Evolutionary conservation across 495 filamentous ascomycete species (phyloP).

Genomic region (Daldinia vernicosa): DNA sequence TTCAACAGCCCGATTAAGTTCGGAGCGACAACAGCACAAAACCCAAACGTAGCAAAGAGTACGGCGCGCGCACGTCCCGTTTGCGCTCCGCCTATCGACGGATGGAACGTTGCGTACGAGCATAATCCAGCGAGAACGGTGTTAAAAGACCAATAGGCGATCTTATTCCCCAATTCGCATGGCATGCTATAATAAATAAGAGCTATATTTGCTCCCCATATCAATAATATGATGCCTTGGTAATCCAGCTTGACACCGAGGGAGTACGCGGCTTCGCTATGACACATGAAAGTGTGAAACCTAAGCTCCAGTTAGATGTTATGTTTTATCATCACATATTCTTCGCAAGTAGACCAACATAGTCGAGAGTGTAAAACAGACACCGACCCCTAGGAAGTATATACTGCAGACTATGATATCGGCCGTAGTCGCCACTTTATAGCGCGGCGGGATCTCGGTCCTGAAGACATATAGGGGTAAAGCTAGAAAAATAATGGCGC

Average conservation of each 20-base stretch:
- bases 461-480: slow-evolving; percentile 53
- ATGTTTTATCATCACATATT: background rate
- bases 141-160: background rate
- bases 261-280: slow-evolving; percentile 50
- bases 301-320: slow-evolving; percentile 21
- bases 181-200: slow-evolving; percentile 62
- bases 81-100: slow-evolving; percentile 49
- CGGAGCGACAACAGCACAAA: slow-evolving; percentile 53
- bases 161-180: background rate
- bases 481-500: slow-evolving; percentile 55
- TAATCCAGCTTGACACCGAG: slow-evolving; percentile 60
- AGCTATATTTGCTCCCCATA: slow-evolving; percentile 63
- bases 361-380: slow-evolving; percentile 63
- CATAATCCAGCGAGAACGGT: background rate
- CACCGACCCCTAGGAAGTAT: slow-evolving; percentile 60
- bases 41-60: slow-evolving; percentile 56
- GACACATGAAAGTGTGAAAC: slow-evolving; percentile 62
- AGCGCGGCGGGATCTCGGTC: slow-evolving; percentile 45
- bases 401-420: slow-evolving; percentile 57
- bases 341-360: background rate
- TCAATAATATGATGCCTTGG: slow-evolving; percentile 62
- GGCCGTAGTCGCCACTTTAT: slow-evolving; percentile 40
- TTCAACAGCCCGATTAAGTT: slow-evolving; percentile 53
- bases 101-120: background rate
- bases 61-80: slow-evolving; percentile 49